A percentile compares a stretch with the other conserved stretches of the same genome.
These are phyloP conservation scores for Fraxinus baroniana DNA, from an alignment of 305 asterid species.

Conservation along the genomic window DNA sequence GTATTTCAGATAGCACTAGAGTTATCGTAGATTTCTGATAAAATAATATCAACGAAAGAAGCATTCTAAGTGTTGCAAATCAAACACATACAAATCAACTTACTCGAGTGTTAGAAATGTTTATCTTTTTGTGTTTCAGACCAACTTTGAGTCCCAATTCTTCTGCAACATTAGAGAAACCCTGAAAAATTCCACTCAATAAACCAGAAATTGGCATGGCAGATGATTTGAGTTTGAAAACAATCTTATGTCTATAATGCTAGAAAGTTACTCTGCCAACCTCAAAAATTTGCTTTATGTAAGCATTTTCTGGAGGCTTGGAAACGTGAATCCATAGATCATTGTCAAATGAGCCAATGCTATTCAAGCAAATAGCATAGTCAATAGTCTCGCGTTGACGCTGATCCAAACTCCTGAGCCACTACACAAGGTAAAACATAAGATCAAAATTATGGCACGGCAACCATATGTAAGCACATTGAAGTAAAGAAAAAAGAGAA, in stretches of 20 bases:
- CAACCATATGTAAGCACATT: background rate
- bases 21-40: conserved; percentile 6
- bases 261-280: conserved; percentile 35
- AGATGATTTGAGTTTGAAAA: background rate
- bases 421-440: conserved; percentile 42
- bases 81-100: conserved; percentile 27
- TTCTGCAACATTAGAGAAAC: conserved; percentile 69
- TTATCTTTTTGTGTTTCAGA: conserved; percentile 93
- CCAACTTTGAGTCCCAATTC: conserved; percentile 77
- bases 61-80: background rate
- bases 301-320: conserved; percentile 91
- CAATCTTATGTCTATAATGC: background rate
- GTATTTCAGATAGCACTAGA: conserved; percentile 3
- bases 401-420: conserved; percentile 96
- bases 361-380: conserved; percentile 91
- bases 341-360: conserved; percentile 66
- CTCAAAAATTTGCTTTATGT: conserved; percentile 90
- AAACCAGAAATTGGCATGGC: conserved; percentile 25
- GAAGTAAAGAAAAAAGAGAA: conserved; percentile 3
- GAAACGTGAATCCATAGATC: conserved; percentile 87
- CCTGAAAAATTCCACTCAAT: conserved; percentile 53
- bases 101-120: conserved; percentile 94
- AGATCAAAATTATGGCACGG: conserved; percentile 27
- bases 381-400: conserved; percentile 92
- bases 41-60: background rate